Base-by-base conservation (phyloP, 73 alveolate species). In the Paramecium biaurelia region DNA sequence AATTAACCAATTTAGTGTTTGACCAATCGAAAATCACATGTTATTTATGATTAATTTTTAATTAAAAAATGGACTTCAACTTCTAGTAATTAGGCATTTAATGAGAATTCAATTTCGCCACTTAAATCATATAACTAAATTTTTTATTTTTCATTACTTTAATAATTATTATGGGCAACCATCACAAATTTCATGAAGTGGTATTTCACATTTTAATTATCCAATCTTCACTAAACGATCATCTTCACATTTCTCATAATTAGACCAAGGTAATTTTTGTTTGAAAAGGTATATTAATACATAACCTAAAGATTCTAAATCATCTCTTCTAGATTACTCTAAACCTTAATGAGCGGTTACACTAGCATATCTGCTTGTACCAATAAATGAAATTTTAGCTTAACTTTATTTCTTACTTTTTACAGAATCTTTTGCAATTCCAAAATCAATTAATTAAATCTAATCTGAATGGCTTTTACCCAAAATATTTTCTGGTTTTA, bases 401-500 rank as follows among this genome's bases (percentile, higher is more conserved):
- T 63, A 11, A 63, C 24, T 63, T 24, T 20, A 30, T 30, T 63
- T 63, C 28, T 63, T 63, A 63, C 45, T 63, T 63, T 32, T 10
- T 30, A 32, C 8, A 30, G 6, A 26, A 63, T 63, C 47, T 57
- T 79, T 79, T 11, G 90, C n/a, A 24, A 79, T 79, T 10, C 90
- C 90, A 79, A 43, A 79, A 34, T 79, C 90, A 20, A 79, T 79
- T 45, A 79, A 24, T 3, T 10, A 42, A 14, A 79, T 45, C 28
- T 79, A 15, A 47, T 79, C 90, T 21, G 76, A 41, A 24, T 32
- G 42, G 1, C 49, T 28, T 20, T 47, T 79, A 2, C 76, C 90
- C 6, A 79, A 34, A 43, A 79, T 79, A 24, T 79, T 79, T 47
- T 79, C 90, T 42, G 90, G 90, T 45, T 79, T 79, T 34, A 79